Evolutionary conservation across 305 asterid genomes (phyloP).

Genomic region (Fraxinus dipetala): DNA sequence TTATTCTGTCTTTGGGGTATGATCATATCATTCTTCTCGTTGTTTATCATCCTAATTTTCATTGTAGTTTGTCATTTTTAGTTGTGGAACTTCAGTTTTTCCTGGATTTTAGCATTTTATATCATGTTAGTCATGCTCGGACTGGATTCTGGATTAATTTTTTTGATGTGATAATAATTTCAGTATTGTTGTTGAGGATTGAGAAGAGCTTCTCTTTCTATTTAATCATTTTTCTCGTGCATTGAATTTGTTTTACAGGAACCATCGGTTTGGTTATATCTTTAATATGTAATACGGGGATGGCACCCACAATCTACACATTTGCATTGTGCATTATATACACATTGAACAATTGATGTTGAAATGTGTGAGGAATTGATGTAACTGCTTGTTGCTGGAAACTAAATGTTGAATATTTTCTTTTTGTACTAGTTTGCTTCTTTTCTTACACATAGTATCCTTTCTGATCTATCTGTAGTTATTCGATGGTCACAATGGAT

Average conservation of each 20-base stretch:
- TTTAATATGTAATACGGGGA: not conserved
- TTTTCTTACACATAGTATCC: constrained; percentile 14
- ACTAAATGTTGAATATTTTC: not conserved
- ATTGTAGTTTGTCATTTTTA: not conserved
- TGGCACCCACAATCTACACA: not conserved
- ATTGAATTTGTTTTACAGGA: not conserved
- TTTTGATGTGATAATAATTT: not conserved
- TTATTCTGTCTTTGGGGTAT: constrained; percentile 85
- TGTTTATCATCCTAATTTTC: constrained; percentile 7
- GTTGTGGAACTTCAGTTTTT: constrained; percentile 2
- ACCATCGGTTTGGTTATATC: not conserved
- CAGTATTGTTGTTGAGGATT: not conserved
- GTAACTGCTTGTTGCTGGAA: not conserved
- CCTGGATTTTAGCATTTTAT: constrained; percentile 19
- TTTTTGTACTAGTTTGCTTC: not conserved
- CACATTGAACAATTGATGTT: not conserved
- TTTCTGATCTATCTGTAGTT: constrained; percentile 44
- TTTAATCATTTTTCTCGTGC: not conserved
- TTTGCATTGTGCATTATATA: not conserved
- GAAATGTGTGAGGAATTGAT: not conserved
- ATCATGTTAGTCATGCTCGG: not conserved
- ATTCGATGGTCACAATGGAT: constrained; percentile 96
- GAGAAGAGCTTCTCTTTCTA: not conserved
- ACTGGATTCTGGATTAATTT: not conserved
- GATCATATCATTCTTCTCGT: not conserved